These are phyloP conservation scores for Friedmanniomyces simplex DNA, from an alignment of 495 filamentous ascomycete genomes.

Conservation along the genomic window DNA sequence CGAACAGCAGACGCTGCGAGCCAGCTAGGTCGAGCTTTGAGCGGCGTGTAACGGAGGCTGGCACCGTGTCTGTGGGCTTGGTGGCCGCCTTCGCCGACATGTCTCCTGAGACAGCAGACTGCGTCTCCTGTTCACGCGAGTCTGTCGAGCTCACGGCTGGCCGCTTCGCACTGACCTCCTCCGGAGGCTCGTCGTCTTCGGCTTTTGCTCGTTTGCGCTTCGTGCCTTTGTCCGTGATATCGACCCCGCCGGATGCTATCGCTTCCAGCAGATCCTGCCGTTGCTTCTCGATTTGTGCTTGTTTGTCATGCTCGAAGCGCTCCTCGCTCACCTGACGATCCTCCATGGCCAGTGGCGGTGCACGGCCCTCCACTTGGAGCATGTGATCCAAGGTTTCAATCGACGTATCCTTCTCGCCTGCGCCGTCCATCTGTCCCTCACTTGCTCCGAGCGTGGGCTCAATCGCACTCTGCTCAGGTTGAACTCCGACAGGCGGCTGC, in stretches of 20 bases:
- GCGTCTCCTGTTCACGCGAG: neutral
- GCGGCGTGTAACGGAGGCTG: slow-evolving; percentile 25
- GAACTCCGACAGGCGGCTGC: neutral
- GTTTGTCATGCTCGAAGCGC: neutral
- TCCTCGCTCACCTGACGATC: neutral
- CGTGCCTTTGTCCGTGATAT: neutral
- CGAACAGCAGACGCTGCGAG: slow-evolving; percentile 58
- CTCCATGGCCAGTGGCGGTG: neutral
- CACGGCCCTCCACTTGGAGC: neutral
- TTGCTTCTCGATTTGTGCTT: slow-evolving; percentile 13
- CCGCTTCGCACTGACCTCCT: slow-evolving; percentile 13
- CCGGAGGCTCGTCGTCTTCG: slow-evolving; percentile 23
- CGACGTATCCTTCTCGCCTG: neutral
- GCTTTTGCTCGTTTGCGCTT: slow-evolving; percentile 6
- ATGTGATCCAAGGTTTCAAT: neutral
- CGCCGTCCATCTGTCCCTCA: neutral
- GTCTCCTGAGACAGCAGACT: neutral
- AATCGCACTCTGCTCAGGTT: neutral
- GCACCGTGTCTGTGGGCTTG: neutral
- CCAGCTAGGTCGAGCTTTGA: slow-evolving; percentile 53
- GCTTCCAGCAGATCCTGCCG: slow-evolving; percentile 41
- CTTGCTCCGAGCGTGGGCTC: neutral
- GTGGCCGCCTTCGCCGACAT: neutral
- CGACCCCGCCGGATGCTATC: slow-evolving; percentile 28
- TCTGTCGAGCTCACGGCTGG: neutral